A percentile compares a stretch with the other conserved stretches of the same genome.
Conservation (phyloP, 2,329 filamentous ascomycete genomes). For the Neurospora crassa region DNA sequence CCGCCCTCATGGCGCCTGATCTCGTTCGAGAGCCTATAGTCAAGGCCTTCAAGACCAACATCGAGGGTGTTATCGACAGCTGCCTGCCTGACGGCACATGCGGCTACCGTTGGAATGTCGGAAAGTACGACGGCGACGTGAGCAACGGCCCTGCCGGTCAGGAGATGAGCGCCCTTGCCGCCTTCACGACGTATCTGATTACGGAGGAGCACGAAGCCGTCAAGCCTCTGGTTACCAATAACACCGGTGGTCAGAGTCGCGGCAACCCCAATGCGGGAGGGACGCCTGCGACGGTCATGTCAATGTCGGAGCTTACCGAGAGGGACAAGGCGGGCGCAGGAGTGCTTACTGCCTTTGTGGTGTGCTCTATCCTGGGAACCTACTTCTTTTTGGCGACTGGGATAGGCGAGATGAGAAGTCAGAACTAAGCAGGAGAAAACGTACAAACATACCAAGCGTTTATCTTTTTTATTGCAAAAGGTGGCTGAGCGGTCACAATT, state of each 20-base stretch:
- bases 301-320: slow-evolving; percentile 14
- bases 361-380: slow-evolving; percentile 24
- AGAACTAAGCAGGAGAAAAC: neutral
- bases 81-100: slow-evolving; percentile 39
- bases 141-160: slow-evolving; percentile 44
- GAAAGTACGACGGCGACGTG: slow-evolving; percentile 34
- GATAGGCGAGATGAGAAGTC: neutral
- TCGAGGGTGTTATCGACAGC: slow-evolving; percentile 35
- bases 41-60: slow-evolving; percentile 34
- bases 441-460: neutral
- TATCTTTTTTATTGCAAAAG: neutral
- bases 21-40: slow-evolving; percentile 33
- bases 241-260: slow-evolving; percentile 33
- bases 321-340: slow-evolving; percentile 32
- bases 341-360: slow-evolving; percentile 29
- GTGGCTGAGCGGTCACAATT: neutral
- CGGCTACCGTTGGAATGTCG: slow-evolving; percentile 38
- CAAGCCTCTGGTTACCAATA: slow-evolving; percentile 25
- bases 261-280: slow-evolving; percentile 24
- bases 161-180: slow-evolving; percentile 40
- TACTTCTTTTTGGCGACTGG: slow-evolving; percentile 26
- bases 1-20: slow-evolving; percentile 36
- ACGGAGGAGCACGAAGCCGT: slow-evolving; percentile 14
- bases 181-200: slow-evolving; percentile 36
- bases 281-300: slow-evolving; percentile 3